These are phyloP conservation scores for Ganoderma meredithae DNA, from an alignment of 1,284 basidiomycete genomes.

Conservation along the genomic window DNA sequence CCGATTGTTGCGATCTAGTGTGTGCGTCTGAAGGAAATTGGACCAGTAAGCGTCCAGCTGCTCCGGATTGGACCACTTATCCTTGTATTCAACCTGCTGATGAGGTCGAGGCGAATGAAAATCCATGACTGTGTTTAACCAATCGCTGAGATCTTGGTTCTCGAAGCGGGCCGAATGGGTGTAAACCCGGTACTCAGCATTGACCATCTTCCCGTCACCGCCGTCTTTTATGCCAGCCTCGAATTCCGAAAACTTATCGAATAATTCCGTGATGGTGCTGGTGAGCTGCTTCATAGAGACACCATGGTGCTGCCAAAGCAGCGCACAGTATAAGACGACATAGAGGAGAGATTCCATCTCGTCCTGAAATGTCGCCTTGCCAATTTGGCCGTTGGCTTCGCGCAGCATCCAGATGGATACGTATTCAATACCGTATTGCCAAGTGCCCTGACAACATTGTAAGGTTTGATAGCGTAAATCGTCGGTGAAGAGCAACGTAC, in stretches of 20 bases:
- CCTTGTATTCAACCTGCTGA: background rate
- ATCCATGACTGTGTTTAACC: constrained; percentile 22
- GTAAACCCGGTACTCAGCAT: constrained; percentile 4
- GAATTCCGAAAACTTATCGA: background rate
- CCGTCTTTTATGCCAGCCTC: background rate
- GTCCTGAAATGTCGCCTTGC: constrained; percentile 17
- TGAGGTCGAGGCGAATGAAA: constrained; percentile 6
- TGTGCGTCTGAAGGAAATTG: constrained; percentile 10
- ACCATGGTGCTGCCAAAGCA: constrained; percentile 9
- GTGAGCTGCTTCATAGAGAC: constrained; percentile 4
- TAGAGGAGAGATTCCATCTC: constrained; percentile 31
- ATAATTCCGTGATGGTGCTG: background rate
- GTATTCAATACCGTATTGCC: too few species aligned
- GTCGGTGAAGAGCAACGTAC: background rate
- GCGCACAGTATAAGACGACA: constrained; percentile 23
- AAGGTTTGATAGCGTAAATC: background rate
- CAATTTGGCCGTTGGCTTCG: background rate
- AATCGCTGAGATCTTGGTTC: constrained; percentile 6
- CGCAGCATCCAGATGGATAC: constrained; percentile 10
- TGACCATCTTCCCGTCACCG: constrained; percentile 14
- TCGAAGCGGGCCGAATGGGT: background rate
- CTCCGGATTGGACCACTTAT: constrained; percentile 16
- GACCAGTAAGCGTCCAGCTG: constrained; percentile 17
- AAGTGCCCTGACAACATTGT: constrained; percentile 15
- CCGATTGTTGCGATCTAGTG: background rate